phyloP scores from a whole-genome alignment of 148 eudicot genomes.

The Cornus suecica region DNA sequence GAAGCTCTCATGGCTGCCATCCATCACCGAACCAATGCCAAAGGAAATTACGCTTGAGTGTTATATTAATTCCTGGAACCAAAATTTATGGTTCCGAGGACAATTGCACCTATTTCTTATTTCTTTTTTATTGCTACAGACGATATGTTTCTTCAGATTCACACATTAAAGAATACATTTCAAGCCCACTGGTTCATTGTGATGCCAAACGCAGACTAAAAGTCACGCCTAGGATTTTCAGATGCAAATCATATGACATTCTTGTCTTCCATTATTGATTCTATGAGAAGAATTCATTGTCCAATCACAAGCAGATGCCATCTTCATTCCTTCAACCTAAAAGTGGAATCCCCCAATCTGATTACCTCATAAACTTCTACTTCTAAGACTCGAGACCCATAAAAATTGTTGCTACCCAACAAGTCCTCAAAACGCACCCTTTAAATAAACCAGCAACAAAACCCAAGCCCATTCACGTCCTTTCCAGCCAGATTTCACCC shows the following conservation, averaged over 20 bases:
- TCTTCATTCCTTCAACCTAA: not conserved
- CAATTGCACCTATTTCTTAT: no score
- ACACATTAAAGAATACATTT: not conserved
- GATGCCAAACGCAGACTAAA: not conserved
- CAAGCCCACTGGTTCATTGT: not conserved
- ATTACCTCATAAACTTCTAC: not conserved
- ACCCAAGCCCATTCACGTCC: not conserved
- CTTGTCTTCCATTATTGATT: not conserved
- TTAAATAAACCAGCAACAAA: not conserved
- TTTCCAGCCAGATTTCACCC: not conserved
- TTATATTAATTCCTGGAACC: no score
- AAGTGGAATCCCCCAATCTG: not conserved
- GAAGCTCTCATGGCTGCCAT: no score
- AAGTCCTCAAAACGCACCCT: not conserved
- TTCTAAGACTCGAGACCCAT: not conserved
- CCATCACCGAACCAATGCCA: no score
- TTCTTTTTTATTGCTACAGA: no score
- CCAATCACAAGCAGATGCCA: not conserved
- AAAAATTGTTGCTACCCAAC: not conserved
- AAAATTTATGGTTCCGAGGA: no score
- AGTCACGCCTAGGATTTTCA: not conserved
- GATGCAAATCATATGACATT: not conserved
- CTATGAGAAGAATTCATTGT: not conserved
- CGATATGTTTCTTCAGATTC: no score
- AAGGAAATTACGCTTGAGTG: no score